These are phyloP conservation scores for Stenocarpella maydis DNA, from an alignment of 2,329 filamentous ascomycete species.

Conservation along the genomic window DNA sequence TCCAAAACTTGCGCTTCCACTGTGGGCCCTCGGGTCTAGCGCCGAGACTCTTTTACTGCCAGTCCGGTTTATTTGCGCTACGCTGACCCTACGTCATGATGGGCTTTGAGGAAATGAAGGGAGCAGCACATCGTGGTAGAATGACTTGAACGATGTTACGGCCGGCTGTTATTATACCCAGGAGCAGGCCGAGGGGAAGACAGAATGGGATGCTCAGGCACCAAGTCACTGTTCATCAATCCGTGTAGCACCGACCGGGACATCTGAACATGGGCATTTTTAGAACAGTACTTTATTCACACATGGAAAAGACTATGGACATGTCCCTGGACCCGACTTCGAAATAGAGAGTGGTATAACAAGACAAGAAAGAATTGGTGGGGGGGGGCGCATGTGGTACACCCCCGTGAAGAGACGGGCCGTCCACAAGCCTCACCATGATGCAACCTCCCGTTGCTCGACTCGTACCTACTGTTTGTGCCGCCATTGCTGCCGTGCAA, in stretches of 20 bases:
- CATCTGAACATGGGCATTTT: background rate
- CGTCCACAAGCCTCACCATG: conserved; percentile 31
- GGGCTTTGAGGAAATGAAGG: background rate
- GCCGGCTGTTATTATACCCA: background rate
- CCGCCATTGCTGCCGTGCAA: conserved; percentile 29
- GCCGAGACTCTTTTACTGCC: background rate
- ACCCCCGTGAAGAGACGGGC: conserved; percentile 29
- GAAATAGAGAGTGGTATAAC: conserved; percentile 33
- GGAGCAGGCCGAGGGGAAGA: background rate
- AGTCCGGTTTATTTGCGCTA: background rate
- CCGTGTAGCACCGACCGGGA: background rate
- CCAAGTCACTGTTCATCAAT: background rate
- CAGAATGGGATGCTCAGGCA: background rate
- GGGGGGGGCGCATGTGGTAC: background rate
- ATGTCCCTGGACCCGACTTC: conserved; percentile 28
- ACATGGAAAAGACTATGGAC: conserved; percentile 21
- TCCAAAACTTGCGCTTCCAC: background rate
- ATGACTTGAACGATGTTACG: background rate
- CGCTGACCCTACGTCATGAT: background rate
- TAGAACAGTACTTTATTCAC: conserved; percentile 17
- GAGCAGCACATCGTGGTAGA: background rate
- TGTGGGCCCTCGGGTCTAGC: too few relatives aligned
- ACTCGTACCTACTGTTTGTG: conserved; percentile 27
- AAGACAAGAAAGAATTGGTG: conserved; percentile 21
- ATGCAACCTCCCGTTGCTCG: conserved; percentile 23